These are phyloP conservation scores for Pichia occidentalis DNA, from an alignment of 805 yeast genomes.

Conservation along the genomic window DNA sequence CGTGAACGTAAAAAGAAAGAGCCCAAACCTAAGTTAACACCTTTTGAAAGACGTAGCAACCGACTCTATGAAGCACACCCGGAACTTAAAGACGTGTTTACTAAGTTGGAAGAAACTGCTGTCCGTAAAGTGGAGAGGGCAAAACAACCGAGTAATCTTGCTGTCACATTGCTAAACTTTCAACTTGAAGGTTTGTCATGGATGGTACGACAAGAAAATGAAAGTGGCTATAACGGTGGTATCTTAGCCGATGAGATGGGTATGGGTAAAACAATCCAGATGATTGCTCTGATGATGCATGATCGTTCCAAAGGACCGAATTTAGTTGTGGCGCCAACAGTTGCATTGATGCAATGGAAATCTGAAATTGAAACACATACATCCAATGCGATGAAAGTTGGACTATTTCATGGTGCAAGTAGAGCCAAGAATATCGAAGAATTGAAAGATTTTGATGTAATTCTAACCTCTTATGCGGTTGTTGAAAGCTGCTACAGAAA, in stretches of 20 bases:
- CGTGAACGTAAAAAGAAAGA: slow-evolving; percentile 20
- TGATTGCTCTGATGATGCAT: slow-evolving; percentile 76
- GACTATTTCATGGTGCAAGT: slow-evolving; percentile 81
- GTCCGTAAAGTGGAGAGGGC: slow-evolving; percentile 48
- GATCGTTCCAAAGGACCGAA: slow-evolving; percentile 66
- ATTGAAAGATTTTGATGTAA: slow-evolving; percentile 62
- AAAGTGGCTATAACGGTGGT: slow-evolving; percentile 76
- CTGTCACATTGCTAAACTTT: slow-evolving; percentile 71
- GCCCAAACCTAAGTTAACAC: slow-evolving; percentile 52
- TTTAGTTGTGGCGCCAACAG: slow-evolving; percentile 94
- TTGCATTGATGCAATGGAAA: slow-evolving; percentile 98
- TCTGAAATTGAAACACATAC: slow-evolving; percentile 87
- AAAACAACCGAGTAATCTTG: slow-evolving; percentile 74
- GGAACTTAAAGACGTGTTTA: slow-evolving; percentile 64
- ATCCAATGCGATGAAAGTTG: slow-evolving; percentile 57
- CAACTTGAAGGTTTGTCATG: slow-evolving; percentile 92
- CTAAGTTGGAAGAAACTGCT: slow-evolving; percentile 46
- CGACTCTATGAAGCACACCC: slow-evolving; percentile 74
- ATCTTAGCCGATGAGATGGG: slow-evolving; percentile 99
- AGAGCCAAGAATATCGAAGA: slow-evolving; percentile 54
- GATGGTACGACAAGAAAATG: slow-evolving; percentile 82
- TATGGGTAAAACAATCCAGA: slow-evolving; percentile 98
- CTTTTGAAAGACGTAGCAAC: slow-evolving; percentile 62
- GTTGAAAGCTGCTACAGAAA: slow-evolving; percentile 81
- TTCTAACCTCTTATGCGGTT: slow-evolving; percentile 89